Evolutionary conservation across 164 flowering plant species (phyloP).

Genomic region (Hamamelis virginiana): DNA sequence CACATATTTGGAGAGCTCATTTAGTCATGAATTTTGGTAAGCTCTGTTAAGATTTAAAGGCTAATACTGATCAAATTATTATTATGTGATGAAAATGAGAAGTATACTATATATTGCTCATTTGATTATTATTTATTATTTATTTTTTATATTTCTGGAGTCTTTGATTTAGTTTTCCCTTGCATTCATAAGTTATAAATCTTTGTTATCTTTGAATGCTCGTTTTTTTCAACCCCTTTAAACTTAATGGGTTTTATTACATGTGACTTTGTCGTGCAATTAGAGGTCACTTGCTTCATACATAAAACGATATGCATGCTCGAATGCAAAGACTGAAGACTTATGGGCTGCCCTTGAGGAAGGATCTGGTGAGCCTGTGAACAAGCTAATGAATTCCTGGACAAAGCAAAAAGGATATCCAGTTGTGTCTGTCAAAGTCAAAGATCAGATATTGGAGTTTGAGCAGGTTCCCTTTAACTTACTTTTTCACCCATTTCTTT

Average conservation of each 20-base stretch:
- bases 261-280: constrained; percentile 9
- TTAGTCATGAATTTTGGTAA: no score
- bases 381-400: constrained; percentile 82
- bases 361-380: constrained; percentile 86
- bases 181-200: background rate
- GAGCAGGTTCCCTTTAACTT: constrained; percentile 61
- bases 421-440: constrained; percentile 63
- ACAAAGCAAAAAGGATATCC: constrained; percentile 94
- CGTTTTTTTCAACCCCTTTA: background rate
- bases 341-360: constrained; percentile 86
- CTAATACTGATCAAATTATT: no score
- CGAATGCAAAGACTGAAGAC: constrained; percentile 91
- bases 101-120: background rate
- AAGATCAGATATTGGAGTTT: constrained; percentile 61
- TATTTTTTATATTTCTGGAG: no score
- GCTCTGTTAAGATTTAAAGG: no score
- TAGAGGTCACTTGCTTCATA: constrained; percentile 83
- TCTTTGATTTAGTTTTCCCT: background rate
- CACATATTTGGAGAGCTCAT: no score
- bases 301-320: constrained; percentile 66
- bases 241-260: background rate
- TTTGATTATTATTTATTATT: no score
- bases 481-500: background rate
- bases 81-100: no score
- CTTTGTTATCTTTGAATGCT: background rate